Evolutionary conservation across 139 green algal genomes (phyloP).

Genomic region (Spirogloea muscicola): DNA sequence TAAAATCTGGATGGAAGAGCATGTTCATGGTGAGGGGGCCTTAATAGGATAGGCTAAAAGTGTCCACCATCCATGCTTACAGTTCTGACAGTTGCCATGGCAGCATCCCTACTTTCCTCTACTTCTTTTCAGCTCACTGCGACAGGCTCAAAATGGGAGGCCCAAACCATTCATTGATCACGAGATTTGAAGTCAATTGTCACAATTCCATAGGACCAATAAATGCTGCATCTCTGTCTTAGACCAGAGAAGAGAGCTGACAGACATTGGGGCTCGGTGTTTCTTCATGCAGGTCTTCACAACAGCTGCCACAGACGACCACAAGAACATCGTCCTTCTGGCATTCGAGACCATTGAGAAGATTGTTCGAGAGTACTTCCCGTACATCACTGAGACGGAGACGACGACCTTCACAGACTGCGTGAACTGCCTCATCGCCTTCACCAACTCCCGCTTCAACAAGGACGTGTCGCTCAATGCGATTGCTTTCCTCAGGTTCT

Average conservation of each 20-base stretch:
- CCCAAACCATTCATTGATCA: no score
- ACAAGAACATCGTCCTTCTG: constrained; percentile 48
- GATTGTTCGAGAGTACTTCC: constrained; percentile 97
- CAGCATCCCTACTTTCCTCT: no score
- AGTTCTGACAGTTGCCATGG: no score
- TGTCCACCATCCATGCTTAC: no score
- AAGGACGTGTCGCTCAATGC: constrained; percentile 90
- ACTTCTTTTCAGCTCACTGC: no score
- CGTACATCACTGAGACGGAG: constrained; percentile 96
- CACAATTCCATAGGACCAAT: no score
- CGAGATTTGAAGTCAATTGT: no score
- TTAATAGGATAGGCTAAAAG: no score
- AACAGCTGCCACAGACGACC: constrained; percentile 68
- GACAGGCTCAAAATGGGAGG: no score
- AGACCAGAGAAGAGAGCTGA: no score
- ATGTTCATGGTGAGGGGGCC: constrained; percentile 91
- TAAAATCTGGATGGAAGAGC: constrained; percentile 97
- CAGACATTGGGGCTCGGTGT: background rate
- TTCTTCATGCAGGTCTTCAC: constrained; percentile 74
- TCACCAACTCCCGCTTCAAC: constrained; percentile 95
- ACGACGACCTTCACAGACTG: constrained; percentile 96
- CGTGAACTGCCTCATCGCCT: constrained; percentile 99
- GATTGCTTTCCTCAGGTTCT: constrained; percentile 97
- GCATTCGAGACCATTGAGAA: constrained; percentile 84
- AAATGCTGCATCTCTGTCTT: no score